phyloP scores from a whole-genome alignment of 306 rosid species.

The cucumber (Cucumis sativus) region Cucumber_9930_V3 NC_026658.2:5748001-5748500 shows the following conservation, averaged over 20 bases:
- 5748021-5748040: neutral
- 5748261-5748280: constrained; percentile 56
- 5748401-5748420: too few relatives aligned
- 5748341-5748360: too few relatives aligned
- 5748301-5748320: too few relatives aligned
- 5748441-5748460: too few relatives aligned
- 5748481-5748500: too few relatives aligned
- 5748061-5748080: neutral
- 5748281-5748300: too few relatives aligned
- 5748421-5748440: too few relatives aligned
- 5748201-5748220: neutral
- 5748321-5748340: neutral
- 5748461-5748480: too few relatives aligned
- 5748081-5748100: neutral
- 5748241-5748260: constrained; percentile 15
- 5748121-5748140: neutral
- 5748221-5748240: neutral
- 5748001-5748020: neutral
- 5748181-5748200: neutral
- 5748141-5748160: neutral
- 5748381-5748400: too few relatives aligned
- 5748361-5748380: too few relatives aligned
- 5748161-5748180: neutral
- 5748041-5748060: neutral
- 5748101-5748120: neutral